Evolutionary conservation across 192 early-diverging fungal genomes (phyloP).

Genomic region (Lunasporangiospora selenospora): DNA sequence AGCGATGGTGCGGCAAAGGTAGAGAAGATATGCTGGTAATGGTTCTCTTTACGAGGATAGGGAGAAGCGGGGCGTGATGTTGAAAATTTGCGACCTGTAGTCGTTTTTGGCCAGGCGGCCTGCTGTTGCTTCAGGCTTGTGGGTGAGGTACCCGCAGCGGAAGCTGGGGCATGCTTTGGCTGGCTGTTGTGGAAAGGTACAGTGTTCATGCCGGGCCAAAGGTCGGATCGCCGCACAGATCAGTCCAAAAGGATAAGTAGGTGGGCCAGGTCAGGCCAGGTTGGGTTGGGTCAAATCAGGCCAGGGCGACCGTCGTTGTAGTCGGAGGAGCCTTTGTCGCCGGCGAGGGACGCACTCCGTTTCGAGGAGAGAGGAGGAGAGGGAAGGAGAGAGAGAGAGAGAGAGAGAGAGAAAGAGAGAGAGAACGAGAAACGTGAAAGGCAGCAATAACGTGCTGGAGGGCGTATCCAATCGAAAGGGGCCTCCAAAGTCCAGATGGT

Average conservation of each 20-base stretch:
- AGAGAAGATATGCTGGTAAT: conserved; percentile 34
- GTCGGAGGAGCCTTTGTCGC: no score
- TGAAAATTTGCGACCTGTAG: conserved; percentile 23
- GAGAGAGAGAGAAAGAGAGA: background rate
- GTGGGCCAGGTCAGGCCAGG: background rate
- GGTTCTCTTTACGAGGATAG: conserved; percentile 35
- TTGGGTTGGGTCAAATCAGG: background rate
- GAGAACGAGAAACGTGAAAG: background rate
- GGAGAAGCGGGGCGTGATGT: conserved; percentile 26
- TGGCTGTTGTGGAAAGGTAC: conserved; percentile 12
- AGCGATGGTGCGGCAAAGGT: conserved; percentile 33
- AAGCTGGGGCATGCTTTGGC: conserved; percentile 3
- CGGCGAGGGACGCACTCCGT: no score
- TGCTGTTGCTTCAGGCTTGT: conserved; percentile 32
- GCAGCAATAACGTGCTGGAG: background rate
- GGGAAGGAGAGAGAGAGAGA: background rate
- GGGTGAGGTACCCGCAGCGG: background rate
- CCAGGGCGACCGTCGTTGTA: background rate
- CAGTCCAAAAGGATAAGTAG: background rate
- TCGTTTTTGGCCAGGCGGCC: conserved; percentile 33
- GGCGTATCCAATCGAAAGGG: background rate
- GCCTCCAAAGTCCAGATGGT: background rate
- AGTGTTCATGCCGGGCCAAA: conserved; percentile 23
- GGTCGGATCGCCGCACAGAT: no score
- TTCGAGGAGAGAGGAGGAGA: background rate